These are phyloP conservation scores for Ustilago shanxiensis DNA, from an alignment of 1,284 basidiomycete genomes.

Conservation along the genomic window DNA sequence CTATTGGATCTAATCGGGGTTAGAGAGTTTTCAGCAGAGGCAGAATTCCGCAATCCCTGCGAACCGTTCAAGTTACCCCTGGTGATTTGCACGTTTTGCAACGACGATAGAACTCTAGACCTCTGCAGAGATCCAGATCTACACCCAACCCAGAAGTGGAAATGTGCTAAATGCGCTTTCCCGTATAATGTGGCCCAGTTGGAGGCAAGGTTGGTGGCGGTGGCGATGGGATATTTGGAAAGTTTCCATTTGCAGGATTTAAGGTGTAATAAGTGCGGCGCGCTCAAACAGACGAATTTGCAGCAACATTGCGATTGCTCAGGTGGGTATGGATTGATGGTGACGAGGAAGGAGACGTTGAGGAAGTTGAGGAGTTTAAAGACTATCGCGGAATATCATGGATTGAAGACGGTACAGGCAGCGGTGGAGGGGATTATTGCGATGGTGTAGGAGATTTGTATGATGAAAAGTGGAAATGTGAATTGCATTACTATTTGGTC, in stretches of 20 bases:
- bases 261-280: conserved; percentile 84
- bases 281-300: conserved; percentile 87
- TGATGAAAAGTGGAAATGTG: no score
- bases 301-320: conserved; percentile 86
- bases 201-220: conserved; percentile 85
- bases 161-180: conserved; percentile 77
- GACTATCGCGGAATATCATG: conserved; percentile 59
- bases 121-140: conserved; percentile 93
- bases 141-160: no score
- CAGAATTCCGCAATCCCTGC: conserved; percentile 84
- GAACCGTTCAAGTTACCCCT: conserved; percentile 87
- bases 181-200: conserved; percentile 88
- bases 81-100: conserved; percentile 91
- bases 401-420: conserved; percentile 9
- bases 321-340: conserved; percentile 72
- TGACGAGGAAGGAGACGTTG: conserved; percentile 57
- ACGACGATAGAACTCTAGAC: conserved; percentile 89
- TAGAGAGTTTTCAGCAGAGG: conserved; percentile 78
- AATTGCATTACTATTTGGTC: no score
- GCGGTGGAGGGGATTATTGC: conserved; percentile 27
- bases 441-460: conserved; percentile 12
- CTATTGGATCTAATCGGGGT: conserved; percentile 89
- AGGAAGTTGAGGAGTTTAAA: conserved; percentile 45
- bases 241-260: conserved; percentile 87
- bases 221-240: conserved; percentile 80